phyloP scores from a whole-genome alignment of 306 rosid species.

The Cucurbita argyrosperma region DNA sequence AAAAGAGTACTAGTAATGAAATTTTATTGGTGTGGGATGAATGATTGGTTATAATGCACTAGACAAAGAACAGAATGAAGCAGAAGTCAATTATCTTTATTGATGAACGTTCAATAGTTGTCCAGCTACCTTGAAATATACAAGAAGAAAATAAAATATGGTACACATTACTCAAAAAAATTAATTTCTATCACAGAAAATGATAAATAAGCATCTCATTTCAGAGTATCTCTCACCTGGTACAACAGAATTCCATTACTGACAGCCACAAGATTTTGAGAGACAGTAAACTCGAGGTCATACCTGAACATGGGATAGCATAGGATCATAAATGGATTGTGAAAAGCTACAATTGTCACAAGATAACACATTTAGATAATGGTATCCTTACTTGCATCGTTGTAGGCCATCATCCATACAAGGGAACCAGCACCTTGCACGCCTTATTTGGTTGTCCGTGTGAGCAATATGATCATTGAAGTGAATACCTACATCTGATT shows the following conservation, averaged over 20 bases:
- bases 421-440: slow-evolving; percentile 96
- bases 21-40: too few species aligned
- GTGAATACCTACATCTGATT: slow-evolving; percentile 68
- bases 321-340: background rate
- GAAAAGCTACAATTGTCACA: background rate
- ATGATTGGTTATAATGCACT: too few species aligned
- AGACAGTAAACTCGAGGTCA: slow-evolving; percentile 90
- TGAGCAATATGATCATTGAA: slow-evolving; percentile 44
- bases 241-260: slow-evolving; percentile 73
- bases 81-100: too few species aligned
- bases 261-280: slow-evolving; percentile 75
- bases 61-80: too few species aligned
- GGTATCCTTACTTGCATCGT: slow-evolving; percentile 55
- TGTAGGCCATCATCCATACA: slow-evolving; percentile 78
- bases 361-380: background rate
- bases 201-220: background rate
- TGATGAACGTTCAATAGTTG: too few species aligned
- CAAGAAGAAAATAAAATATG: background rate
- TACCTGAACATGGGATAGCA: slow-evolving; percentile 41
- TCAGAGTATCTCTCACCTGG: slow-evolving; percentile 46
- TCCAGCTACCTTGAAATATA: background rate
- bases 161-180: background rate
- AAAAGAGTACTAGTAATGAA: too few species aligned
- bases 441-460: slow-evolving; percentile 80
- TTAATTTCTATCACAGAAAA: background rate